A percentile compares a stretch with the other conserved stretches of the same genome.
Conservation (phyloP, 2,329 filamentous ascomycete species). For the Immersiporthe knoxdaviesiana region DNA sequence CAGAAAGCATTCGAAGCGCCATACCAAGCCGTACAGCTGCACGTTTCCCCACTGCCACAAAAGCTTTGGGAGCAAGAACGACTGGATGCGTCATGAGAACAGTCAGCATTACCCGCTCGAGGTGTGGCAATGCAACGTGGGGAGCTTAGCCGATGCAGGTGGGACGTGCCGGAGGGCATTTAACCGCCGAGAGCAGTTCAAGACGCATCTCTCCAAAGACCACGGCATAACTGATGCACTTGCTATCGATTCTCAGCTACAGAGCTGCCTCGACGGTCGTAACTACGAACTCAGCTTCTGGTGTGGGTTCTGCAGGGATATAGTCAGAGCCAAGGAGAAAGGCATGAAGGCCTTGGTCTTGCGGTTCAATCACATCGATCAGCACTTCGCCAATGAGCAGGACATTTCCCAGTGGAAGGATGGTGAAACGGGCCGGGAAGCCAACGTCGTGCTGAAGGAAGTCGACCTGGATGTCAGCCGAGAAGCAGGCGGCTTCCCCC, state of each 20-base stretch:
- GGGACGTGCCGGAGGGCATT: slow-evolving; percentile 61
- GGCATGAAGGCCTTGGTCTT: slow-evolving; percentile 55
- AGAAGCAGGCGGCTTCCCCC: slow-evolving; percentile 17
- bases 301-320: slow-evolving; percentile 78
- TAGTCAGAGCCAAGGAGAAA: slow-evolving; percentile 55
- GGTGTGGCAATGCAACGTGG: slow-evolving; percentile 69
- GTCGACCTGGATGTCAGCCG: slow-evolving; percentile 18
- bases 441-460: slow-evolving; percentile 5
- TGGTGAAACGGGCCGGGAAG: slow-evolving; percentile 37
- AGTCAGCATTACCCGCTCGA: slow-evolving; percentile 75
- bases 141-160: slow-evolving; percentile 19
- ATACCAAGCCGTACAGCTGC: slow-evolving; percentile 80
- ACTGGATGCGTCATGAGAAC: slow-evolving; percentile 91
- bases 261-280: slow-evolving; percentile 63
- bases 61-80: slow-evolving; percentile 86
- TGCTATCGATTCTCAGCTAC: slow-evolving; percentile 48
- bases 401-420: slow-evolving; percentile 61
- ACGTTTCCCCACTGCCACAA: slow-evolving; percentile 72
- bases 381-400: slow-evolving; percentile 63
- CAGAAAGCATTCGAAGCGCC: slow-evolving; percentile 84
- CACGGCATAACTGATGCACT: slow-evolving; percentile 46
- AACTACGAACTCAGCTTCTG: slow-evolving; percentile 73
- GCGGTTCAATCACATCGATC: slow-evolving; percentile 73
- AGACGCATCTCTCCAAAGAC: slow-evolving; percentile 59
- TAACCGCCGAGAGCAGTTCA: slow-evolving; percentile 62